Evolutionary conservation across 108 stramenopile genomes (phyloP).

Genomic region (Craspedostauros australis): DNA sequence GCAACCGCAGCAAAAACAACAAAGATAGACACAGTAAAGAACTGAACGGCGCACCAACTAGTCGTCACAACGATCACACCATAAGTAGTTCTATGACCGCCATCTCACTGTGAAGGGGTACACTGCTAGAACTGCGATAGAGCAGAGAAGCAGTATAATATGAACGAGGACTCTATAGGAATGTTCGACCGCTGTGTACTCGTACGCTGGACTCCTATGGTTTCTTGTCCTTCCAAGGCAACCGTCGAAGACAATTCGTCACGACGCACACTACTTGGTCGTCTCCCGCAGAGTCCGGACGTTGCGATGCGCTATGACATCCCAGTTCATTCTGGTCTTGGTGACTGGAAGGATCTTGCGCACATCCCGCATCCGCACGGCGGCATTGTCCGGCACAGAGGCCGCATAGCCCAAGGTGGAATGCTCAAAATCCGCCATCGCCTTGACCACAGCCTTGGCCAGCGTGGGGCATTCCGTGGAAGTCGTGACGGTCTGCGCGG

Average conservation of each 20-base stretch:
- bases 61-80: too few relatives aligned
- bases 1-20: not conserved
- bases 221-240: too few relatives aligned
- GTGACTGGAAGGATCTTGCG: conserved; percentile 79
- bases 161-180: too few relatives aligned
- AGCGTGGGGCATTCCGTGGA: conserved; percentile 28
- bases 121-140: too few relatives aligned
- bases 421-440: conserved; percentile 47
- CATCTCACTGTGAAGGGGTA: too few relatives aligned
- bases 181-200: too few relatives aligned
- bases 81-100: too few relatives aligned
- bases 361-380: conserved; percentile 44
- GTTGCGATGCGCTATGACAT: conserved; percentile 55
- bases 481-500: not conserved
- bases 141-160: too few relatives aligned
- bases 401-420: conserved; percentile 32
- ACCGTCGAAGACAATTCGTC: too few relatives aligned
- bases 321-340: conserved; percentile 85
- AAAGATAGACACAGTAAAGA: not conserved
- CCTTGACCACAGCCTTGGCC: conserved; percentile 30
- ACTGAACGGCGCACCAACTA: too few relatives aligned
- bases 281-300: conserved; percentile 34
- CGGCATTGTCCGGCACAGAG: conserved; percentile 43
- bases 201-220: too few relatives aligned
- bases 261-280: conserved; percentile 10